These are phyloP conservation scores for Coelastrella sp. DNA, from an alignment of 139 green algal species.

Conservation along the genomic window DNA sequence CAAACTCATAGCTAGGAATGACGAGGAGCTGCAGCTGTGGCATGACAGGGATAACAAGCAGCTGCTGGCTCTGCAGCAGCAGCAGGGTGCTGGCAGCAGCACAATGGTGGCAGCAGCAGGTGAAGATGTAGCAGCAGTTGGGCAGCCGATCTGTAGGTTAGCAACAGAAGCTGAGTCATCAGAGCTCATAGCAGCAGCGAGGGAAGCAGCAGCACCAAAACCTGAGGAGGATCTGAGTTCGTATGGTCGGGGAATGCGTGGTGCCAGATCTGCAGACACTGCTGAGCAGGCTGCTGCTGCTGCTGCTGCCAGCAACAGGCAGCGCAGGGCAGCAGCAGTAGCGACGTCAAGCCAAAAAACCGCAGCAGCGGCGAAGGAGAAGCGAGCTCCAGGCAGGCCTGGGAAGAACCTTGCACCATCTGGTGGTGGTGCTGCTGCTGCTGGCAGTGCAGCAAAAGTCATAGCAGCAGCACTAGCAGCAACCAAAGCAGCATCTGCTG, in stretches of 20 bases:
- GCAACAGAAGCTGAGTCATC: slow-evolving; percentile 34
- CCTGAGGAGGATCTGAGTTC: slow-evolving; percentile 34
- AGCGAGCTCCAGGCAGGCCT: not conserved
- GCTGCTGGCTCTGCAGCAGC: slow-evolving; percentile 10
- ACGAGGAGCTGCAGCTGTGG: slow-evolving; percentile 64
- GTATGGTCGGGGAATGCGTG: slow-evolving; percentile 72
- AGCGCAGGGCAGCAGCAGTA: slow-evolving; percentile 12
- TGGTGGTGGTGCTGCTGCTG: slow-evolving; percentile 4
- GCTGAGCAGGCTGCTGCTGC: slow-evolving; percentile 16
- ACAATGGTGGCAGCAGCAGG: not conserved
- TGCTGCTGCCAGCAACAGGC: not conserved
- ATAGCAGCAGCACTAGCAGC: slow-evolving; percentile 1
- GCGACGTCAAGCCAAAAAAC: not conserved
- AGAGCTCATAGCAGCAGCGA: slow-evolving; percentile 51
- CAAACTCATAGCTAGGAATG: slow-evolving; percentile 63
- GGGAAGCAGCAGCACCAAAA: slow-evolving; percentile 47
- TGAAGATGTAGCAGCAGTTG: not conserved
- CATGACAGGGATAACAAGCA: not conserved
- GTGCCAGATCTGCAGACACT: not conserved
- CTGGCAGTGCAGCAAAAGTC: not conserved
- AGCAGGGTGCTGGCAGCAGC: not conserved
- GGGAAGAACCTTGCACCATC: not conserved
- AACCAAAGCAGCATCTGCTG: not conserved
- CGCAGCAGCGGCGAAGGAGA: not conserved
- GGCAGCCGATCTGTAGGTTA: slow-evolving; percentile 33